Evolutionary conservation across 352 stramenopile genomes (phyloP).

Genomic region (Phytopythium kandeliae): DNA sequence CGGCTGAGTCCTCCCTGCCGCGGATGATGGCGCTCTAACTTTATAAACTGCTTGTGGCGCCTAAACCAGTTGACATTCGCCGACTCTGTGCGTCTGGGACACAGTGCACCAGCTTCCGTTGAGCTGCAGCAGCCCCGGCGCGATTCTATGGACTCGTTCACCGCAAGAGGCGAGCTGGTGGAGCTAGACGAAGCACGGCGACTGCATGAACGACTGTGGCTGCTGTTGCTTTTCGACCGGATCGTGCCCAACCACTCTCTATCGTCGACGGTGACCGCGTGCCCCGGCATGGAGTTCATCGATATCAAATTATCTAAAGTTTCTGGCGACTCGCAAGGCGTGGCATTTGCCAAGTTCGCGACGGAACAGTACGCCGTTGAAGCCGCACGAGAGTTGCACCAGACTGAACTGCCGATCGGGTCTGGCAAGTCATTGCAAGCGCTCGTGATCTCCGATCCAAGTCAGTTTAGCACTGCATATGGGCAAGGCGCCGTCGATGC

Average conservation of each 20-base stretch:
- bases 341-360: slow-evolving; percentile 76
- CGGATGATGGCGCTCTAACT: neutral
- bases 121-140: neutral
- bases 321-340: slow-evolving; percentile 53
- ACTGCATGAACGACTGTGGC: slow-evolving; percentile 40
- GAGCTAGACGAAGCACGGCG: neutral
- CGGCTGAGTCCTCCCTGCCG: neutral
- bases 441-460: slow-evolving; percentile 63
- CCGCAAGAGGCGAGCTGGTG: neutral
- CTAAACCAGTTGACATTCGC: neutral
- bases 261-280: slow-evolving; percentile 51
- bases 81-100: neutral
- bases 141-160: neutral
- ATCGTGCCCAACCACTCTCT: slow-evolving; percentile 54
- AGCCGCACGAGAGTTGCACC: slow-evolving; percentile 48
- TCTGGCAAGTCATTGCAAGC: slow-evolving; percentile 55
- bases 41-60: no score
- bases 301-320: slow-evolving; percentile 74
- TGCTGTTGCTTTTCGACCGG: slow-evolving; percentile 67
- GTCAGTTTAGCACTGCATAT: slow-evolving; percentile 58
- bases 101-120: neutral
- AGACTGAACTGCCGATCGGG: slow-evolving; percentile 43
- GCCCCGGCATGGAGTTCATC: slow-evolving; percentile 71
- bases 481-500: slow-evolving; percentile 5
- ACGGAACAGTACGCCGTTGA: slow-evolving; percentile 34